phyloP scores from a whole-genome alignment of 331 rosid genomes.

The Malus hybrid region DNA sequence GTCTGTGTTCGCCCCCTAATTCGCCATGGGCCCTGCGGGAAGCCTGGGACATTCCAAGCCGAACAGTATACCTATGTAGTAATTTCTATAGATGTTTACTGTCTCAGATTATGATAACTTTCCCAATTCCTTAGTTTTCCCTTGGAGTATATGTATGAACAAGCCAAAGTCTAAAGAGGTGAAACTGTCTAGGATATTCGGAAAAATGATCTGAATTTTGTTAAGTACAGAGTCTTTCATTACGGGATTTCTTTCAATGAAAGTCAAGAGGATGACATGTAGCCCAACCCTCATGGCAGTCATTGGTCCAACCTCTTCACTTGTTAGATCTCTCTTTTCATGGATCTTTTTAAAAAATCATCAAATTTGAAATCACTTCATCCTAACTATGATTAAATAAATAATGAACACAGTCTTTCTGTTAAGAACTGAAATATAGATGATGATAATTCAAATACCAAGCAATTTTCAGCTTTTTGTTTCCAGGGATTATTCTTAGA shows the following conservation, averaged over 20 bases:
- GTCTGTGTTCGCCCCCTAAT: too few species aligned
- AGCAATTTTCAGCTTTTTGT: neutral
- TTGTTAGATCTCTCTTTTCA: neutral
- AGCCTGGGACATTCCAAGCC: too few species aligned
- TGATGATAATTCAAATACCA: neutral
- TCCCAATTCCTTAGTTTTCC: neutral
- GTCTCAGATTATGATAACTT: neutral
- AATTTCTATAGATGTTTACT: neutral
- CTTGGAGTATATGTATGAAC: neutral
- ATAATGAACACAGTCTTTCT: neutral
- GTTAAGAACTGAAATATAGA: neutral
- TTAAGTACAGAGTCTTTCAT: neutral
- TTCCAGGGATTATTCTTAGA: neutral
- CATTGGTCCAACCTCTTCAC: neutral
- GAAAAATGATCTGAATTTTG: neutral
- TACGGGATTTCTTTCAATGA: neutral
- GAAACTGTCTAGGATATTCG: neutral
- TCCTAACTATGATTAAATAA: neutral
- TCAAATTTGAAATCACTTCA: neutral
- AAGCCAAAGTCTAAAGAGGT: neutral
- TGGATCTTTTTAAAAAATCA: neutral
- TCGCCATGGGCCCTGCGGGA: too few species aligned
- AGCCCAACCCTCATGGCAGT: neutral
- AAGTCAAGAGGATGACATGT: neutral
- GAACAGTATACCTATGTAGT: conserved; percentile 18